These are phyloP conservation scores for Gossypium turneri DNA, from an alignment of 345 rosid species.

Conservation along the genomic window DNA sequence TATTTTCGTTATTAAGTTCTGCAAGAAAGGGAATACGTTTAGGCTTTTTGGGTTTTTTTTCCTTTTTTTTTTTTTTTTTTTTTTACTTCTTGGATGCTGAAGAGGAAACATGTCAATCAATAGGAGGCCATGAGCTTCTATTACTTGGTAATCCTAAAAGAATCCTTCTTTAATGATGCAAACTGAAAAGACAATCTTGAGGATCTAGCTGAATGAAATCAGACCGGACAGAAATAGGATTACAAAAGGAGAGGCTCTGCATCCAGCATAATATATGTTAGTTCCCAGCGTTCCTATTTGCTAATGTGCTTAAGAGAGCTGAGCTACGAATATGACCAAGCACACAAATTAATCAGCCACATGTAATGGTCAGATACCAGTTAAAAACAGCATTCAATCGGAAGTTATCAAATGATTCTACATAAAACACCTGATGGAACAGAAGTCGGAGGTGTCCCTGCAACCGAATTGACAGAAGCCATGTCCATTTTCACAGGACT, in stretches of 20 bases:
- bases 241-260: constrained; percentile 1
- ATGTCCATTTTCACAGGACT: constrained; percentile 83
- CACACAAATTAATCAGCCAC: constrained; percentile 19
- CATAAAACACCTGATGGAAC: constrained; percentile 57
- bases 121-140: constrained; percentile 10
- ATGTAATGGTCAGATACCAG: not conserved
- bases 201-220: not conserved
- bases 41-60: not conserved
- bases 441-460: constrained; percentile 58
- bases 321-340: not conserved
- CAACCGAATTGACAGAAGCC: constrained; percentile 55
- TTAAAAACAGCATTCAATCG: constrained; percentile 14
- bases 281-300: not conserved
- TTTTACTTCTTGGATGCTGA: constrained; percentile 1
- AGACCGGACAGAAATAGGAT: not conserved
- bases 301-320: not conserved
- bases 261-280: not conserved
- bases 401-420: constrained; percentile 5
- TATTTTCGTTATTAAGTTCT: not conserved
- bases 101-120: constrained; percentile 6
- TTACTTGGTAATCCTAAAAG: not conserved
- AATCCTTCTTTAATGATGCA: not conserved
- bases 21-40: not conserved
- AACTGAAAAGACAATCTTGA: constrained; percentile 4
- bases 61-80: not conserved